A percentile compares a stretch with the other conserved stretches of the same genome.
Evolutionary conservation across 805 yeast species (phyloP).

Genomic region (Kazachstania psychrophila): DNA sequence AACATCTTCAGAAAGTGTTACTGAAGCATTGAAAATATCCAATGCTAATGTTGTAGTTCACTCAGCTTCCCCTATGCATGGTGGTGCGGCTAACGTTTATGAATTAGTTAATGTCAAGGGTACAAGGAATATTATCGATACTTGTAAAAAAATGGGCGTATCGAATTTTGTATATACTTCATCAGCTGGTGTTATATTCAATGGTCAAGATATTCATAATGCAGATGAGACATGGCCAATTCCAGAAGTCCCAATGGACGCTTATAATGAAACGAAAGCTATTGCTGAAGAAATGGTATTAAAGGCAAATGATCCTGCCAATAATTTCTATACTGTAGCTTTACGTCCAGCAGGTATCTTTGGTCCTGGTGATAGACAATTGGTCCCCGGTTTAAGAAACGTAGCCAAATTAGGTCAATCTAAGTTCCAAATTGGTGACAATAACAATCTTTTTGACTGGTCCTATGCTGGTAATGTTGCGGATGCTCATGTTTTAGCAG

Average conservation of each 20-base stretch:
- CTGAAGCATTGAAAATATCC: slow-evolving; percentile 47
- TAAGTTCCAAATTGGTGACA: slow-evolving; percentile 89
- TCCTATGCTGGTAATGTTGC: slow-evolving; percentile 98
- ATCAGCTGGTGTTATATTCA: slow-evolving; percentile 93
- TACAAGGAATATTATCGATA: slow-evolving; percentile 61
- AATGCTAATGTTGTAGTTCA: slow-evolving; percentile 77
- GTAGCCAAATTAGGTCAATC: slow-evolving; percentile 82
- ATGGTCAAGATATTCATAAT: slow-evolving; percentile 85
- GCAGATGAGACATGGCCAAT: slow-evolving; percentile 94
- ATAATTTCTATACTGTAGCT: slow-evolving; percentile 65
- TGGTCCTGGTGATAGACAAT: slow-evolving; percentile 97
- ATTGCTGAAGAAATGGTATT: slow-evolving; percentile 78
- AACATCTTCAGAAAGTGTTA: slow-evolving; percentile 62
- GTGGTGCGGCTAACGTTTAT: slow-evolving; percentile 70
- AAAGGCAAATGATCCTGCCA: slow-evolving; percentile 52
- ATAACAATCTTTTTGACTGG: slow-evolving; percentile 90
- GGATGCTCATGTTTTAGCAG: slow-evolving; percentile 90
- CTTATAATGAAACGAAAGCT: slow-evolving; percentile 91
- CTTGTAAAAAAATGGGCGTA: slow-evolving; percentile 40
- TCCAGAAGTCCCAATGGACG: slow-evolving; percentile 89
- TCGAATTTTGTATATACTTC: slow-evolving; percentile 86
- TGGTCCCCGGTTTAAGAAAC: slow-evolving; percentile 82
- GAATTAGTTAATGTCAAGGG: slow-evolving; percentile 88
- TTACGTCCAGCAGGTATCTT: slow-evolving; percentile 96
- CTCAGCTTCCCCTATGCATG: slow-evolving; percentile 95